Percentiles rank a stretch among this genome's conserved stretches.
Evolutionary conservation across 805 yeast species (phyloP).

Genomic region (Lachancea nothofagi): DNA sequence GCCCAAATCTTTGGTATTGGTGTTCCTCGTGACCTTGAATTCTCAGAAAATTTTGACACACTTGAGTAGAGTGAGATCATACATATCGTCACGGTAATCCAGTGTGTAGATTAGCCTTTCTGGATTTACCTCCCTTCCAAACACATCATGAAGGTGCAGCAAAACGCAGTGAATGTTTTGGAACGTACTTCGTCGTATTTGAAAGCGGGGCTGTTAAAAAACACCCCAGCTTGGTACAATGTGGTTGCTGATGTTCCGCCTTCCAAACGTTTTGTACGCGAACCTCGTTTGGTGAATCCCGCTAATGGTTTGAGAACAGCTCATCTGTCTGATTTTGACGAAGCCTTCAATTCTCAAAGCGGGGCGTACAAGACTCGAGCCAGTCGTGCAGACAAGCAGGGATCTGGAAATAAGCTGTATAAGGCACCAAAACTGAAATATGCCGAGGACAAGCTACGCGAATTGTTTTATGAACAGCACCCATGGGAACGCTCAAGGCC

Average conservation of each 20-base stretch:
- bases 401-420: constrained; percentile 18
- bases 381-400: constrained; percentile 18
- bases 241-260: constrained; percentile 86
- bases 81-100: too few species aligned
- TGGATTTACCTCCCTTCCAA: too few species aligned
- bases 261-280: constrained; percentile 43
- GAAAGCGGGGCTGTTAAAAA: constrained; percentile 58
- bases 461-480: constrained; percentile 81
- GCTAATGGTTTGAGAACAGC: constrained; percentile 18
- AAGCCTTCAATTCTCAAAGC: constrained; percentile 8
- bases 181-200: constrained; percentile 77
- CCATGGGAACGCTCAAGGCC: constrained; percentile 98
- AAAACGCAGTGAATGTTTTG: constrained; percentile 67
- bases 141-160: constrained; percentile 59
- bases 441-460: constrained; percentile 71
- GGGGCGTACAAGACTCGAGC: constrained; percentile 35
- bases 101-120: too few species aligned
- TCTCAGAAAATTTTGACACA: too few species aligned
- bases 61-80: too few species aligned
- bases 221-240: constrained; percentile 85
- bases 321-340: constrained; percentile 16
- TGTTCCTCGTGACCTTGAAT: too few species aligned
- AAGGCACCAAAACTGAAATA: constrained; percentile 30
- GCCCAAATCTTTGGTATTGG: too few species aligned
- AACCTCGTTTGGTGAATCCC: constrained; percentile 27